Evolutionary conservation across 164 flowering plant genomes (phyloP).

Genomic region (Magnolia officinalis): DNA sequence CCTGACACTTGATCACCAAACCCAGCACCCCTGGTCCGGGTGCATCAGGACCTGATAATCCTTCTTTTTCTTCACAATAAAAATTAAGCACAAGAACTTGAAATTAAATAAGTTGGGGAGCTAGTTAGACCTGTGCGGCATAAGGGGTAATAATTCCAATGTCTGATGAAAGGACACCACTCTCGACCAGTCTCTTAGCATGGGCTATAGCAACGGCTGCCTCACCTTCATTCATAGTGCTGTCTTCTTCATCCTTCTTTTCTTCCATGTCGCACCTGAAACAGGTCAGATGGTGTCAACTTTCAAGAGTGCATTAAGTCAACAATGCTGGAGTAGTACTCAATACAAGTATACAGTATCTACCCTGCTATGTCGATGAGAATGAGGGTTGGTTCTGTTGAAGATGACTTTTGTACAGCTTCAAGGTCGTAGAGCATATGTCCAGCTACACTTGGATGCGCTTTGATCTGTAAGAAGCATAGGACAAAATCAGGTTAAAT

Average conservation of each 20-base stretch:
- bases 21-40: background rate
- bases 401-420: conserved; percentile 63
- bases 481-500: background rate
- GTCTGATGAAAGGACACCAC: conserved; percentile 81
- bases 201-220: conserved; percentile 92
- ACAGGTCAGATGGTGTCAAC: background rate
- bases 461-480: conserved; percentile 48
- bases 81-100: background rate
- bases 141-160: conserved; percentile 97
- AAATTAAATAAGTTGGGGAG: background rate
- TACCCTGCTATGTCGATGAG: conserved; percentile 96
- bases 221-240: conserved; percentile 98
- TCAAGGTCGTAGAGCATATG: conserved; percentile 89
- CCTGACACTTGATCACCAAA: background rate
- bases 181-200: conserved; percentile 76
- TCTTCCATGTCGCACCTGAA: conserved; percentile 99
- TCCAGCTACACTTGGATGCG: conserved; percentile 92
- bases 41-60: background rate
- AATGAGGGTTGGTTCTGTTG: conserved; percentile 86
- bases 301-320: background rate
- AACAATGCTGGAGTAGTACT: background rate
- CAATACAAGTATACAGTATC: conserved; percentile 6
- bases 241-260: conserved; percentile 97
- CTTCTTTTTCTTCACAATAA: background rate
- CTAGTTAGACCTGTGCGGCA: conserved; percentile 75